Evolutionary conservation across 2,329 filamentous ascomycete genomes (phyloP), one percentile per base, ranked within the genome.

Genomic region (Kalaharituber pfeilii): DNA sequence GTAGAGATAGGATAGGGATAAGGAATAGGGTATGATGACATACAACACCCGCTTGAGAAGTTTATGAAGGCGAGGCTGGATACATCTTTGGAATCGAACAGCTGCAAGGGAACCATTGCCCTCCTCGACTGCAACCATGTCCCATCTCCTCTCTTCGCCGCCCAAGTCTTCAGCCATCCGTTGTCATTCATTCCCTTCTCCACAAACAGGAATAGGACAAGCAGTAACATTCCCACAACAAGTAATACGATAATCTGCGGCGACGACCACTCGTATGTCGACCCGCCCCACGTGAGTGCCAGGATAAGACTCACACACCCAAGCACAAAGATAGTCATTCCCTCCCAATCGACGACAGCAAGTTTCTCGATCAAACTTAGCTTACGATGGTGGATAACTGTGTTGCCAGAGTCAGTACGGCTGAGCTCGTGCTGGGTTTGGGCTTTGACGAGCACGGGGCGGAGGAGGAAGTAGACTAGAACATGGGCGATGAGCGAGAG

Each of bases 51-150:
- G 0, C 75, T 74, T 2, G 73, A 71, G 61, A 80, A 77, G 59
- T 80, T 79, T 59, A 81, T 72, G 55, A 75, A 74, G 57, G 78
- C 75, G n/a, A 84, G 65, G n/a, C 82, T 68, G 0, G 72, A 69
- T 1, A 78, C 75, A 58, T 85, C 79, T 29, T 73, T 71, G 53
- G 75, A 71, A 2, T 68, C 66, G 47, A 84, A 70, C 20, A 84
- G 66, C 6, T 70, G 67, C 65, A 78, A 80, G 0, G 80, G 79
- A 13, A 84, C 71, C 79, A 84, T 83, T 7, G 80, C 69, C 42
- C 71, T 47, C 25, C 42, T 47, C n/a, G 42, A 8, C 25, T 47
- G 70, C 15, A 47, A 25, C 42, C 42, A 47, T 8, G 8, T 3
- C 8, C 33, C 33, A 39, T 39, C 33, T 18, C 42, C 22, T 22